Evolutionary conservation across 768 basidiomycete genomes (phyloP).

Genomic region (Lactarius sanguifluus): DNA sequence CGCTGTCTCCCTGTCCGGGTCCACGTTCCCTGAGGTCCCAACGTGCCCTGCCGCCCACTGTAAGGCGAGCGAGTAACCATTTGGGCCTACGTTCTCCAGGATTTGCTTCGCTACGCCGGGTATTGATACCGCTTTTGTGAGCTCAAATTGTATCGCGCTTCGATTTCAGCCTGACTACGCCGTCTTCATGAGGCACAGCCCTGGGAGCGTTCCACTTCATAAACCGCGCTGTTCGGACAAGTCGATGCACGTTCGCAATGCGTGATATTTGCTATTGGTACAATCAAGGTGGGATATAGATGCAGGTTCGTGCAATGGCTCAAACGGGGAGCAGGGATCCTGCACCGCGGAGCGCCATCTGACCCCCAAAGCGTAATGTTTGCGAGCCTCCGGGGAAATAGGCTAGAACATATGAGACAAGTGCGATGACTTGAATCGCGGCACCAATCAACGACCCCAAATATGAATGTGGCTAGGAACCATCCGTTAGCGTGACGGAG

Average conservation of each 20-base stretch:
- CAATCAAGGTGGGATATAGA: slow-evolving; percentile 19
- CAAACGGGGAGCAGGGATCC: slow-evolving; percentile 79
- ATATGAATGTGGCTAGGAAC: slow-evolving; percentile 70
- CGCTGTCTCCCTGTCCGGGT: background rate
- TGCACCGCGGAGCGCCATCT: slow-evolving; percentile 81
- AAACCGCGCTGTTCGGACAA: background rate
- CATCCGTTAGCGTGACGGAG: slow-evolving; percentile 3
- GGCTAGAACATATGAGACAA: slow-evolving; percentile 86
- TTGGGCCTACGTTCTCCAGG: background rate
- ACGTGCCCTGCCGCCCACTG: background rate
- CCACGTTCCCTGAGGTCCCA: background rate
- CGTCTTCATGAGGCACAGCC: background rate
- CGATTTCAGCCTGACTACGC: background rate
- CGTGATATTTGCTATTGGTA: slow-evolving; percentile 7
- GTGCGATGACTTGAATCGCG: slow-evolving; percentile 79
- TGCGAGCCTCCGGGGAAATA: slow-evolving; percentile 93
- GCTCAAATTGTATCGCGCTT: background rate
- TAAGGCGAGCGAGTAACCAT: background rate
- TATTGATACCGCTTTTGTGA: background rate
- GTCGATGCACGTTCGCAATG: background rate
- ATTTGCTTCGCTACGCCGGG: background rate
- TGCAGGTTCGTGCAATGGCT: slow-evolving; percentile 18
- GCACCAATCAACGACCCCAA: slow-evolving; percentile 83
- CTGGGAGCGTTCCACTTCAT: too few species aligned
- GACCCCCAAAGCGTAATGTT: slow-evolving; percentile 77